Percentiles rank a stretch among this genome's conserved stretches.
phyloP scores from a whole-genome alignment of 495 filamentous ascomycete genomes.

The Aspergillus sclerotioniger region DNA sequence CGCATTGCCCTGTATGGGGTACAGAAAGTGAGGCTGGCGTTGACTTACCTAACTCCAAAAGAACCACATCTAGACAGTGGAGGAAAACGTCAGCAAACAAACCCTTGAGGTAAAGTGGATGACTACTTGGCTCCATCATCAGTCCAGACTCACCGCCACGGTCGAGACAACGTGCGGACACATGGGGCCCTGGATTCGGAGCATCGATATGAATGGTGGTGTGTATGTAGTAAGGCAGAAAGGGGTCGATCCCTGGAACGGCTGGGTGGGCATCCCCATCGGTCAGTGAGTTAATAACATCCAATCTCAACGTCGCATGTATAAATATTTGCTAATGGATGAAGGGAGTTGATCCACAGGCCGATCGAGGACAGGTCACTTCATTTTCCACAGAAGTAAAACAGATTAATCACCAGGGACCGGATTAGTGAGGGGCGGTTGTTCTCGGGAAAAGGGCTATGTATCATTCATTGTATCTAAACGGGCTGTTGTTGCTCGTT shows the following conservation, averaged over 20 bases:
- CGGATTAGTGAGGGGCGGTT: too few species aligned
- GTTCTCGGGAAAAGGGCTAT: too few species aligned
- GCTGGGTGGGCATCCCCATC: slow-evolving; percentile 2
- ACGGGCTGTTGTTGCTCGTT: background rate
- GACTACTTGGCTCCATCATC: background rate
- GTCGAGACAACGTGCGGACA: slow-evolving; percentile 1
- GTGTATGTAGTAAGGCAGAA: background rate
- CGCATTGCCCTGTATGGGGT: background rate
- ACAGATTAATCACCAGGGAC: background rate
- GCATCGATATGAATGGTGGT: background rate
- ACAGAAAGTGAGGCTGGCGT: slow-evolving; percentile 6
- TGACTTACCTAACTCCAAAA: background rate
- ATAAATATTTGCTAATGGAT: background rate
- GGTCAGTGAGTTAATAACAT: background rate
- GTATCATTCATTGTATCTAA: too few species aligned
- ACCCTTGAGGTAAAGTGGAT: background rate
- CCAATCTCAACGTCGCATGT: background rate
- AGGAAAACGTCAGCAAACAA: slow-evolving; percentile 1
- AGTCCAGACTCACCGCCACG: slow-evolving; percentile 1
- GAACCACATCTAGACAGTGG: background rate
- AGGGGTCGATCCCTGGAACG: background rate
- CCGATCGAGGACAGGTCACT: background rate
- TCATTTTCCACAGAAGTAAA: background rate
- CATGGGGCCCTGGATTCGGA: background rate
- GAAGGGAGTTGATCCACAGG: background rate